Evolutionary conservation across 441 rosid species (phyloP), one percentile per base, ranked within the genome.

Genomic region (Jatropha podagrica): DNA sequence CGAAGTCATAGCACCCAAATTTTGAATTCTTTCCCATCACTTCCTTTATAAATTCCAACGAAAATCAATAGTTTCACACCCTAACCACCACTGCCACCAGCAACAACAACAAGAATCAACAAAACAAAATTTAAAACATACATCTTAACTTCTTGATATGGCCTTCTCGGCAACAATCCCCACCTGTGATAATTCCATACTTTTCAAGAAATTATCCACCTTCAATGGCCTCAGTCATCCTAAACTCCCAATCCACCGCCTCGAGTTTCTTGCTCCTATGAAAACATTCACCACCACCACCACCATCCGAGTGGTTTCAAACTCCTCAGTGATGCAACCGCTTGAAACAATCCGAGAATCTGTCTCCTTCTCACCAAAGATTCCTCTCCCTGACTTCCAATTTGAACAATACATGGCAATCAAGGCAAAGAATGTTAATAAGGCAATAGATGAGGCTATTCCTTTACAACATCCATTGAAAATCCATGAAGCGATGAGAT

Each of bases 401-500:
- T 75, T 84, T 7, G 54, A 74, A 4, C 71, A n/a, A 6, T 94
- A 94, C 85, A 91, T 94, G 87, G 41, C 79, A n/a, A 54, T 58
- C 3, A 94, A 90, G 77, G 91, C 87, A 3, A 80, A 77, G n/a
- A 46, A 81, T 5, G 89, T 94, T 44, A 94, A 91, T 79, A 85
- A 78, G 55, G 97, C 98, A 26, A 62, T 94, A 4, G 92, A 91
- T n/a, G 76, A 81, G 0, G 85, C 96, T 4, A 88, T 94, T 4
- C 84, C 92, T 17, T 77, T 92, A 60, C 83, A 86, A 23, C 83
- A 86, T 0, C 93, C 97, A 3, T 38, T 78, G 46, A 92, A 90
- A 81, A 92, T 94, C 80, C 96, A 92, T 63, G 95, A 94, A 68
- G 88, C 97, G 0, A 94, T 94, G 98, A 86, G 98, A 11, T 94